Evolutionary conservation across 2,329 filamentous ascomycete species (phyloP), one percentile per base, ranked within the genome.

Genomic region (Coleophoma cylindrospora): DNA sequence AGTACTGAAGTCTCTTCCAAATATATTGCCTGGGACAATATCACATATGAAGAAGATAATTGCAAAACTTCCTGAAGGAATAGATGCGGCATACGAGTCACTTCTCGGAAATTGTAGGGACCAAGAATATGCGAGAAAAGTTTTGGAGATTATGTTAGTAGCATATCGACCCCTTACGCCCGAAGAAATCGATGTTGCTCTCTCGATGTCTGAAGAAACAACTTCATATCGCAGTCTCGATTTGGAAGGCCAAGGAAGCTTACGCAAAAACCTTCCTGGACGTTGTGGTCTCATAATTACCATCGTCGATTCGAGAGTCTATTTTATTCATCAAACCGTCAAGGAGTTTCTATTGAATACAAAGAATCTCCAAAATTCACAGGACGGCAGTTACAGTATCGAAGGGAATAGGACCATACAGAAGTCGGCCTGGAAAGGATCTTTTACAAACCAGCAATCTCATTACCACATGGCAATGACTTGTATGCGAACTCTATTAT

Each of bases 291-390:
- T 54, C 4, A 54, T 56, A 32, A 44, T 56, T 2, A 47, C 15
- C 33, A 36, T 56, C 47, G 36, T 50, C 15, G 33, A 54, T 45
- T 4, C n/a, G 17, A 51, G 38, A 45, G 63, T 70, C 14, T 65
- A 63, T 34, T 57, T 70, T 10, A 60, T 71, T 17, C 68, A 70
- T 54, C 63, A 67, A 45, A 66, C 66, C 13, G 61, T 59, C 3
- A 69, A 68, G 56, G 66, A 70, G 7, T 70, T 19, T 19, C 19
- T 19, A 19, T 19, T 19, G 3, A 19, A 19, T 2, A 19, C 2
- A 19, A 3, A 2, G 19, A 3, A 19, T 19, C 2, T 19, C 19
- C 19, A 19, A 3, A 3, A 19, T 19, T 19, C 19, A 19, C 19
- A 19, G 2, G 2, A 19, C 19, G 19, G 19, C 19, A 19, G 19